Evolutionary conservation across 169 alveolate genomes (phyloP).

Genomic region (Plasmodium blacklocki): DNA sequence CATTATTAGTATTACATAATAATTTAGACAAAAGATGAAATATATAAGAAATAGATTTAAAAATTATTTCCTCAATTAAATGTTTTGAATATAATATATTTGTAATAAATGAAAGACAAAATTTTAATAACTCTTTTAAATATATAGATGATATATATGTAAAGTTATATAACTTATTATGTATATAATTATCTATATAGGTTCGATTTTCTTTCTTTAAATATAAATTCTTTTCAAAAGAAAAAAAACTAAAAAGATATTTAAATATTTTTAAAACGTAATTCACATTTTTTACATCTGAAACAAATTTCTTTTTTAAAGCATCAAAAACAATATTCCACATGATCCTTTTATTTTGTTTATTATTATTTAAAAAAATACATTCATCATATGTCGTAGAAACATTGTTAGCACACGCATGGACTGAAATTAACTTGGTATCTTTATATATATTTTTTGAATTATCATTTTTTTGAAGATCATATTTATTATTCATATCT

Average conservation of each 20-base stretch:
- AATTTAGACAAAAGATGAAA: slow-evolving; percentile 64
- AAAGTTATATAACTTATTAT: slow-evolving; percentile 31
- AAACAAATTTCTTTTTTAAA: slow-evolving; percentile 21
- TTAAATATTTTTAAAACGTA: slow-evolving; percentile 55
- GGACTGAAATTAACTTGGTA: not conserved
- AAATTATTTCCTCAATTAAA: slow-evolving; percentile 40
- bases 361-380: slow-evolving; percentile 61
- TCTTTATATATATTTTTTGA: not conserved
- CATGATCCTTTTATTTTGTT: slow-evolving; percentile 23
- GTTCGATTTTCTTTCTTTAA: not conserved
- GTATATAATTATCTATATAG: not conserved
- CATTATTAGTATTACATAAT: slow-evolving; percentile 48
- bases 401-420: too few relatives aligned
- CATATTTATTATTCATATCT: not conserved
- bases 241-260: slow-evolving; percentile 50
- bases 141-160: slow-evolving; percentile 34
- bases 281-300: slow-evolving; percentile 61
- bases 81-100: slow-evolving; percentile 30
- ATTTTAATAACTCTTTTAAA: slow-evolving; percentile 55
- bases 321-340: slow-evolving; percentile 66
- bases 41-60: slow-evolving; percentile 52
- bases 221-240: slow-evolving; percentile 25
- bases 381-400: slow-evolving; percentile 8
- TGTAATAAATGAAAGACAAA: slow-evolving; percentile 14
- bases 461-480: not conserved